Evolutionary conservation across 1,139 yeast genomes (phyloP), one percentile per base, ranked within the genome.

Genomic region (Sporopachydermia cereana): DNA sequence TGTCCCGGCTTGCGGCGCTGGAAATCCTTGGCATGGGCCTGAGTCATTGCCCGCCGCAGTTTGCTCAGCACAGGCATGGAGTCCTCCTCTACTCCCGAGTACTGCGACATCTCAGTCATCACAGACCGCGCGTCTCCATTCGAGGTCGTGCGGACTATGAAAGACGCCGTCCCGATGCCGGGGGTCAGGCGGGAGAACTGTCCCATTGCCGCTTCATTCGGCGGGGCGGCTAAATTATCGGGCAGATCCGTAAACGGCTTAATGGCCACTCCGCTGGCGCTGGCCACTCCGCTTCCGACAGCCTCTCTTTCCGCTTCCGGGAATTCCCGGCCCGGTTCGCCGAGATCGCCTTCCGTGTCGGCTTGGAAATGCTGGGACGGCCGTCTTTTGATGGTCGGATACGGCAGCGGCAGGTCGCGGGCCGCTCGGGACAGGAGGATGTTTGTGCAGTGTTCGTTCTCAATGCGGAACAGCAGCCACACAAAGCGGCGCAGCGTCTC

Each of bases 391-490:
- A 68, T 57, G 0, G 76, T 63, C 0, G 79, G 73, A 54, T 86
- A 89, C 0, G 98, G 98, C 46, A 91, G 65, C 3, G 93, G 85
- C 3, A 86, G 68, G 51, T 89, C 96, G 49, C 91, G 76, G 3
- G 93, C 81, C 0, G 96, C 96, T 52, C 95, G 72, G 61, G 81
- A 84, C 43, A 85, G 66, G 45, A 76, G 77, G 12, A 88, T 95
- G 59, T 91, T 91, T 1, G 96, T 81, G 42, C 88, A 79, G 62
- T 93, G 98, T 62, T 91, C 97, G 61, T 91, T 91, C 57, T 91
- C 98, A 73, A 91, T 84, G 65, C 98, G 79, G 66, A 91, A 82
- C 47, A 84, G 74, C 5, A 84, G 71, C 98, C 99, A 91, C 20
- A 89, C 66, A 51, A 85, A 81, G 56, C 98, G 71, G 57, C 98